phyloP scores from a whole-genome alignment of 2,329 filamentous ascomycete species.

The Diplodia mutila region DNA sequence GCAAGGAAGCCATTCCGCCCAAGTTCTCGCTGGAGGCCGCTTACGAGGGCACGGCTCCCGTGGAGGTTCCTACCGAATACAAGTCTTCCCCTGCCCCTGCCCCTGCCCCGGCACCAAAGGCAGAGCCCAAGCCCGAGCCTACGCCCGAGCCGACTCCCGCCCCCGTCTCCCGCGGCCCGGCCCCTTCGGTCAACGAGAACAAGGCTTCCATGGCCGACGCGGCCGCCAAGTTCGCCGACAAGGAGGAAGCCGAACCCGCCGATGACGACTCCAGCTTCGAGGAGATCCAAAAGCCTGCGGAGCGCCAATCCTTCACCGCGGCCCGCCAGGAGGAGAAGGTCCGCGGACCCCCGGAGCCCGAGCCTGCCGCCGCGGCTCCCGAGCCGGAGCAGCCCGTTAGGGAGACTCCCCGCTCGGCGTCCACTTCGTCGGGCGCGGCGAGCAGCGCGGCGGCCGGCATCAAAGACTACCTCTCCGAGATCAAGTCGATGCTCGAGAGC shows the following conservation, averaged over 20 bases:
- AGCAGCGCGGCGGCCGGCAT: conserved; percentile 57
- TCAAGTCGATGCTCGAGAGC: conserved; percentile 74
- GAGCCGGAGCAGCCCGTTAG: conserved; percentile 45
- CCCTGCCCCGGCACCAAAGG: conserved; percentile 57
- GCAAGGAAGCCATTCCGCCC: conserved; percentile 80
- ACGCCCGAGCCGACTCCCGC: conserved; percentile 52
- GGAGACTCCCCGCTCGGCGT: conserved; percentile 31
- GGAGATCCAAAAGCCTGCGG: conserved; percentile 75
- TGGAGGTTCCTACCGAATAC: conserved; percentile 74
- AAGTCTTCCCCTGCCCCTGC: conserved; percentile 54
- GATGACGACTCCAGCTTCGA: conserved; percentile 83
- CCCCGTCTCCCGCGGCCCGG: conserved; percentile 52
- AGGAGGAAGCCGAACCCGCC: conserved; percentile 65
- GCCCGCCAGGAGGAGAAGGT: conserved; percentile 47
- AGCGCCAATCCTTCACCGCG: conserved; percentile 55
- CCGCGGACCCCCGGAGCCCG: conserved; percentile 31
- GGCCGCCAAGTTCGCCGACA: conserved; percentile 84
- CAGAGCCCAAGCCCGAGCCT: conserved; percentile 54
- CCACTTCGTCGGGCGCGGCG: conserved; percentile 44
- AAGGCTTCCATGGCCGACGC: conserved; percentile 83
- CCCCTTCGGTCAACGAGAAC: conserved; percentile 79
- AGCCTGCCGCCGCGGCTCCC: conserved; percentile 45
- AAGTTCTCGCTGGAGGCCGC: conserved; percentile 94
- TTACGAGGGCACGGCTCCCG: conserved; percentile 80
- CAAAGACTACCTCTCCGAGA: conserved; percentile 71